Evolutionary conservation across 2,329 filamentous ascomycete species (phyloP).

Genomic region (Fusarium goolgardi): DNA sequence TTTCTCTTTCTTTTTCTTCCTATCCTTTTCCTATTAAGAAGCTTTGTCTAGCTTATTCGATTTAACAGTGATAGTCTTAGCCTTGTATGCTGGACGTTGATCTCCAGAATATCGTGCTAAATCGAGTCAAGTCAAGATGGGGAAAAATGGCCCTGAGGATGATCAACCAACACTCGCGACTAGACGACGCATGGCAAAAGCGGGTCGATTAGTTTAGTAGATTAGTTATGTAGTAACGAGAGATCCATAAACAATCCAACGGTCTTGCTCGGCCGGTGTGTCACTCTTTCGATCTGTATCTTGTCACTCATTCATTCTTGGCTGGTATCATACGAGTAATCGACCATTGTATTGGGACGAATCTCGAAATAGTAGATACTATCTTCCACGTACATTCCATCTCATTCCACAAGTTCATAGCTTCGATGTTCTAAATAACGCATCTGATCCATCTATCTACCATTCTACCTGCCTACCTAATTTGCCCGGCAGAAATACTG

Average conservation of each 20-base stretch:
- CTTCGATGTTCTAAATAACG: neutral
- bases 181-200: conserved; percentile 27
- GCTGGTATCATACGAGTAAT: neutral
- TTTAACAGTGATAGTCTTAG: neutral
- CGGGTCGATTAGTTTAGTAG: conserved; percentile 11
- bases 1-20: neutral
- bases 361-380: neutral
- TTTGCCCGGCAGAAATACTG: neutral
- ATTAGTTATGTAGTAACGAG: neutral
- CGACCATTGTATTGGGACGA: neutral
- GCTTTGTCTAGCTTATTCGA: neutral
- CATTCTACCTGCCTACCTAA: neutral
- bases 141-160: conserved; percentile 4
- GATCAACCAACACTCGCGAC: conserved; percentile 9
- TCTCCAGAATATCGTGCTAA: conserved; percentile 15
- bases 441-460: neutral
- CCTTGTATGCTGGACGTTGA: conserved; percentile 8
- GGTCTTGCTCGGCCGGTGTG: conserved; percentile 24
- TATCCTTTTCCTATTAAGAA: neutral
- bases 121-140: conserved; percentile 14
- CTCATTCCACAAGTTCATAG: neutral
- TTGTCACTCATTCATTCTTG: neutral
- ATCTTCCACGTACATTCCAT: neutral
- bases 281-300: conserved; percentile 15
- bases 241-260: conserved; percentile 16